Evolutionary conservation across 2,329 filamentous ascomycete species (phyloP), one percentile per base, ranked within the genome.

Genomic region (Stagonosporopsis rhizophila): DNA sequence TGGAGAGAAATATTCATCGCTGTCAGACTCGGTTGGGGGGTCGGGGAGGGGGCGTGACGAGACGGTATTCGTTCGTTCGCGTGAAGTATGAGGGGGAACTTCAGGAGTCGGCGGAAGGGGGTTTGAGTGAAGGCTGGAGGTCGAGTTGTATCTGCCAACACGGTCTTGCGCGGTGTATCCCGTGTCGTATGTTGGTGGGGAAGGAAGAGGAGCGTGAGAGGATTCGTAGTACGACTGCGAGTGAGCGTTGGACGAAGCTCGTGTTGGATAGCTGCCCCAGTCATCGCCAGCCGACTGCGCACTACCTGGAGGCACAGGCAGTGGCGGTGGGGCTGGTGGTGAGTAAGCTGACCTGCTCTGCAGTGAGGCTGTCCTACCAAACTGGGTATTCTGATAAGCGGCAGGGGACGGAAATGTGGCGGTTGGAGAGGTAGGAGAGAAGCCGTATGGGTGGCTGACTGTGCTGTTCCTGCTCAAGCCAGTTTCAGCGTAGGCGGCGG

Each of bases 1-100:
- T 23, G 64, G 65, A 37, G 75, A 71, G 66, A 78, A 77, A 15
- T 77, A 75, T 37, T 78, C 75, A 25, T 75, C 73, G 52, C 67
- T 64, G 42, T 81, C 79, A 2, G 77, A 77, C 27, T 82, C 82
- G 35, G 85, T 84, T 0, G 83, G 83, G 2, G 85, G 86, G n/a
- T 87, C 76, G 30, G 86, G 85, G 22, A 86, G 78, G 8, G 82
- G 84, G 70, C 87, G 84, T 50, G 84, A 81, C 20, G 79, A 82
- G 7, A 82, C 66, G 0, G 84, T 85, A 60, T 82, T 80, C 2
- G 79, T 80, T 60, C 82, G 78, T 52, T 81, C 78, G 15, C 82
- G 82, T 1, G 79, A 80, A 34, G 65, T 62, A 58, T 82, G 76
- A 23, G 78, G 78, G n/a, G 83, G 81, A 34, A 82, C 81, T 39